Percentiles rank a stretch among this genome's conserved stretches.
phyloP scores from a whole-genome alignment of 441 rosid genomes.

The Corymbia calophylla region DNA sequence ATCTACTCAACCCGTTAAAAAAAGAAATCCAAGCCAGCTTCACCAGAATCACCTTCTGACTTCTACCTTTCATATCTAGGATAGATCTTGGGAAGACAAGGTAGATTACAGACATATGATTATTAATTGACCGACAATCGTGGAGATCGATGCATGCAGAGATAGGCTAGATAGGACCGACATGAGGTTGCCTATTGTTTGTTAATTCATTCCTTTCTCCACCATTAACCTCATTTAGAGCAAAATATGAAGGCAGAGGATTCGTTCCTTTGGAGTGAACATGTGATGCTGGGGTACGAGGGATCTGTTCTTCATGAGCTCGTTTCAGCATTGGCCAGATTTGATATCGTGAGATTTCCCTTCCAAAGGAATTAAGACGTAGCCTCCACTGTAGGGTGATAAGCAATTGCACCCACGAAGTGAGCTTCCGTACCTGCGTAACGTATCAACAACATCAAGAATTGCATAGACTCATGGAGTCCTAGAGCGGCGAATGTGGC shows the following conservation, averaged over 20 bases:
- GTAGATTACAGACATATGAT: background rate
- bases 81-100: background rate
- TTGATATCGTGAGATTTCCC: background rate
- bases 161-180: background rate
- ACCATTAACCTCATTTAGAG: background rate
- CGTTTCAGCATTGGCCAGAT: background rate
- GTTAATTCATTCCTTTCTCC: background rate
- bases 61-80: background rate
- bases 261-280: background rate
- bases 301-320: background rate
- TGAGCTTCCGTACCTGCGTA: background rate
- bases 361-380: background rate
- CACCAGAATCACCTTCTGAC: background rate
- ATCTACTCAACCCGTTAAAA: background rate
- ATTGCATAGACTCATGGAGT: background rate
- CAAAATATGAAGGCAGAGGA: background rate
- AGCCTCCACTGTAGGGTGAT: background rate
- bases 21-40: background rate
- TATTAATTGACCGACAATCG: background rate
- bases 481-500: background rate
- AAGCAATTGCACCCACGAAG: background rate
- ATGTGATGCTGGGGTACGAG: background rate
- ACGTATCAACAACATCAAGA: background rate
- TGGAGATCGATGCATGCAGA: background rate
- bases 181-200: background rate